Conservation (phyloP, 2,329 filamentous ascomycete genomes). For the Cladosporium velox region DNA sequence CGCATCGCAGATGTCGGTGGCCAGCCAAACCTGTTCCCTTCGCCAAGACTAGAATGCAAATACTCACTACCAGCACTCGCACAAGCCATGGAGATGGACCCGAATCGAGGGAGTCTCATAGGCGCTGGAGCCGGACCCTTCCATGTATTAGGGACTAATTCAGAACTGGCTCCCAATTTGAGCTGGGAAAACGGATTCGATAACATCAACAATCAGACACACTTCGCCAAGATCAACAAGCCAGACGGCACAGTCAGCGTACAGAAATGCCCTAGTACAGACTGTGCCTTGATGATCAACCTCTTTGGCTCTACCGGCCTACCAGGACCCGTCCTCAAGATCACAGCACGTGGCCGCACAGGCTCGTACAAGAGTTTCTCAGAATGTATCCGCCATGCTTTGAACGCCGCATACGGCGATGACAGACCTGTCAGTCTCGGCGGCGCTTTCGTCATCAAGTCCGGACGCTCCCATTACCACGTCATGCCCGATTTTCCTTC, state of each 20-base stretch:
- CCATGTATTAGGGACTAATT: slow-evolving; percentile 32
- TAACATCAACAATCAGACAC: slow-evolving; percentile 30
- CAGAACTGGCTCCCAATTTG: slow-evolving; percentile 34
- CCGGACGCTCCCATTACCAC: slow-evolving; percentile 32
- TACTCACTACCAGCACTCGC: slow-evolving; percentile 33
- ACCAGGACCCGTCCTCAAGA: slow-evolving; percentile 32
- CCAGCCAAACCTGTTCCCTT: slow-evolving; percentile 35
- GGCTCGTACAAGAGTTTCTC: slow-evolving; percentile 33
- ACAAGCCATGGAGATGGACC: slow-evolving; percentile 31
- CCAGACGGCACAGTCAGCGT: slow-evolving; percentile 31
- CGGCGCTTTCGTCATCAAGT: slow-evolving; percentile 34
- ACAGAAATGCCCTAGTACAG: slow-evolving; percentile 27
- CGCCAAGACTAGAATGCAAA: slow-evolving; percentile 33
- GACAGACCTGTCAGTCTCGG: slow-evolving; percentile 30
- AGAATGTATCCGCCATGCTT: slow-evolving; percentile 31
- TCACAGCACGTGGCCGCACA: slow-evolving; percentile 30
- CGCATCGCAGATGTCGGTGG: slow-evolving; percentile 35
- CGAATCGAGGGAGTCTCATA: slow-evolving; percentile 29
- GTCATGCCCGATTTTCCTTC: slow-evolving; percentile 37
- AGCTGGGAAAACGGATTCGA: slow-evolving; percentile 31
- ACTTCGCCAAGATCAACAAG: slow-evolving; percentile 46
- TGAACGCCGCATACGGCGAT: slow-evolving; percentile 30
- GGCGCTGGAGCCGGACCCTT: slow-evolving; percentile 37
- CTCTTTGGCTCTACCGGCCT: slow-evolving; percentile 32
- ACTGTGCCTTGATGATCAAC: slow-evolving; percentile 38